Conservation (phyloP, 805 yeast species). For the Teunomyces panamensis region DNA sequence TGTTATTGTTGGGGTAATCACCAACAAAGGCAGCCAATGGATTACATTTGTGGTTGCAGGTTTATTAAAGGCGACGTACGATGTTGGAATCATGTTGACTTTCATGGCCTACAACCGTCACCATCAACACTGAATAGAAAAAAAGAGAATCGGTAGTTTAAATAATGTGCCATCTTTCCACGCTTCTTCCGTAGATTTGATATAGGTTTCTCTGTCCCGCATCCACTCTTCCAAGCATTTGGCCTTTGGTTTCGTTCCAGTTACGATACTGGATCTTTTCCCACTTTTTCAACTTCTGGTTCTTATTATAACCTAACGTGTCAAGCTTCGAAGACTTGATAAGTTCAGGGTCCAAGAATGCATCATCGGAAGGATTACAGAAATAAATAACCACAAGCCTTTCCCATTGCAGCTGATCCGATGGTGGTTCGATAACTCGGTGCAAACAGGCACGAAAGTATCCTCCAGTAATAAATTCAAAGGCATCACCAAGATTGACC, state of each 20-base stretch:
- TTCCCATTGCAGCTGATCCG: conserved; percentile 33
- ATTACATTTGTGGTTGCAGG: conserved; percentile 42
- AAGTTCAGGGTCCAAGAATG: conserved; percentile 42
- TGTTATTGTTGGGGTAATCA: conserved; percentile 36
- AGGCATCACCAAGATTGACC: conserved; percentile 41
- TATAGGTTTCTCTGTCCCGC: conserved; percentile 18
- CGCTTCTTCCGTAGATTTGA: conserved; percentile 16
- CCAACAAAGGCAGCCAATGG: conserved; percentile 39
- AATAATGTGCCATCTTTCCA: conserved; percentile 21
- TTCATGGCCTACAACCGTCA: conserved; percentile 26
- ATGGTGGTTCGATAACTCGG: conserved; percentile 47
- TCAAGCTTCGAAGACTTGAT: conserved; percentile 36
- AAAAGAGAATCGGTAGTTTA: background rate
- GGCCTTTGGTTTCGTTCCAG: conserved; percentile 33
- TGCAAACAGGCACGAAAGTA: conserved; percentile 47
- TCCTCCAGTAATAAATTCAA: conserved; percentile 44
- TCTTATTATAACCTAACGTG: conserved; percentile 27
- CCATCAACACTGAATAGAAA: conserved; percentile 1
- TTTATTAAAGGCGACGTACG: conserved; percentile 36
- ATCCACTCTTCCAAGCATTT: conserved; percentile 15
- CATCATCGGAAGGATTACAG: conserved; percentile 33
- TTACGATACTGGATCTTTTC: conserved; percentile 35
- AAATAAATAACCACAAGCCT: conserved; percentile 44
- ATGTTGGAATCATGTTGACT: conserved; percentile 34
- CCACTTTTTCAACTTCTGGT: conserved; percentile 27